Evolutionary conservation across 2,329 filamentous ascomycete genomes (phyloP).

Genomic region (Phoma sp.): DNA sequence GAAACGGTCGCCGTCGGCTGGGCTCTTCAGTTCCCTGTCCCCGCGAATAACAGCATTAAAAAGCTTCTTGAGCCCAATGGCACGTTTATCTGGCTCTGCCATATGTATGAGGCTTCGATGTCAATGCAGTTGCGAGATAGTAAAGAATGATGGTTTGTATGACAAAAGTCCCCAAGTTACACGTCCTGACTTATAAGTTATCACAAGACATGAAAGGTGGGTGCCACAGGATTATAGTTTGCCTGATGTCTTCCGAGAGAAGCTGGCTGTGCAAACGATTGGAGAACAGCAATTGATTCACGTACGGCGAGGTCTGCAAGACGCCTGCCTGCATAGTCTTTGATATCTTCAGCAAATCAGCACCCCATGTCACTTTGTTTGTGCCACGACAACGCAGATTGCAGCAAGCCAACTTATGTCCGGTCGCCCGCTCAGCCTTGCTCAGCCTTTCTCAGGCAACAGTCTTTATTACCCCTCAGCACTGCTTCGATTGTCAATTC

Average conservation of each 20-base stretch:
- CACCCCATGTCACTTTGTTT: constrained; percentile 13
- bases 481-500: no score
- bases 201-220: not conserved
- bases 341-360: constrained; percentile 19
- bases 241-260: not conserved
- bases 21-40: constrained; percentile 46
- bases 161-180: not conserved
- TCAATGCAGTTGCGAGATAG: not conserved
- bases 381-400: constrained; percentile 26
- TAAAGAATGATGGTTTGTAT: not conserved
- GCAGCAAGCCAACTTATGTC: constrained; percentile 19
- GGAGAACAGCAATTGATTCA: constrained; percentile 20
- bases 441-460: constrained; percentile 6
- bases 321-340: constrained; percentile 24
- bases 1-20: constrained; percentile 53
- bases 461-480: not conserved
- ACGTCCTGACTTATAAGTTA: not conserved
- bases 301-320: constrained; percentile 20
- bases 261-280: constrained; percentile 32
- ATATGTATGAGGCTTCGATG: not conserved
- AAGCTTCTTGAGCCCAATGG: constrained; percentile 44
- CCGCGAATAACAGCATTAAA: constrained; percentile 51
- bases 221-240: not conserved
- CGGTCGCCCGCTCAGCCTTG: constrained; percentile 37
- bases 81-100: constrained; percentile 28